Conservation (phyloP, 495 filamentous ascomycete species). For the Neurospora sp. region DNA sequence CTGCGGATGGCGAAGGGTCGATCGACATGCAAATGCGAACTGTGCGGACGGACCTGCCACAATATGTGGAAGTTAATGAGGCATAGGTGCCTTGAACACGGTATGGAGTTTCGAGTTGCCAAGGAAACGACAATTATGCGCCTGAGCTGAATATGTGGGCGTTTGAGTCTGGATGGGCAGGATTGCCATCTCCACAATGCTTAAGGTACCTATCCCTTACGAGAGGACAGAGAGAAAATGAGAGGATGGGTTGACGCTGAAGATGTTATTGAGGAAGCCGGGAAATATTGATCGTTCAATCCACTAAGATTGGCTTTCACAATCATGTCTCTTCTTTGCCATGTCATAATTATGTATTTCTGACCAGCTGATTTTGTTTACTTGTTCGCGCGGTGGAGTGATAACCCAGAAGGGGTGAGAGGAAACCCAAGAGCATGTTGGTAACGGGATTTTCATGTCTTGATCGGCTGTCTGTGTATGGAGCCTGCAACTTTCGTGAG, state of each 20-base stretch:
- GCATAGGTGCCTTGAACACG: neutral
- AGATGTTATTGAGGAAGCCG: neutral
- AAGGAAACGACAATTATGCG: neutral
- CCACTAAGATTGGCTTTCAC: no score
- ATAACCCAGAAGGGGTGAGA: no score
- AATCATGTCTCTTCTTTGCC: no score
- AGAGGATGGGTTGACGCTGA: neutral
- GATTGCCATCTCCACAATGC: neutral
- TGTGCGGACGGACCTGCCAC: neutral
- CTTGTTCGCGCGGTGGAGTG: no score
- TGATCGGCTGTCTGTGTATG: no score
- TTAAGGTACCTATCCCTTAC: neutral
- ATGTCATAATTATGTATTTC: no score
- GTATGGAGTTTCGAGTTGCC: neutral
- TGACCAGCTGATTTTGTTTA: no score
- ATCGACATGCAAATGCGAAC: neutral
- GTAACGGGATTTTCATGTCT: no score
- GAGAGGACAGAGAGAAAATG: neutral
- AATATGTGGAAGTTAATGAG: neutral
- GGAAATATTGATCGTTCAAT: no score
- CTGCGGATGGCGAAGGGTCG: neutral
- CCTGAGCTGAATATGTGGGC: neutral
- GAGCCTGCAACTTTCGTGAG: no score
- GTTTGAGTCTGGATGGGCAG: neutral
- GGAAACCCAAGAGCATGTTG: no score